Base-by-base conservation (phyloP, 257 asterid genomes). In the Catharanthus roseus region DNA sequence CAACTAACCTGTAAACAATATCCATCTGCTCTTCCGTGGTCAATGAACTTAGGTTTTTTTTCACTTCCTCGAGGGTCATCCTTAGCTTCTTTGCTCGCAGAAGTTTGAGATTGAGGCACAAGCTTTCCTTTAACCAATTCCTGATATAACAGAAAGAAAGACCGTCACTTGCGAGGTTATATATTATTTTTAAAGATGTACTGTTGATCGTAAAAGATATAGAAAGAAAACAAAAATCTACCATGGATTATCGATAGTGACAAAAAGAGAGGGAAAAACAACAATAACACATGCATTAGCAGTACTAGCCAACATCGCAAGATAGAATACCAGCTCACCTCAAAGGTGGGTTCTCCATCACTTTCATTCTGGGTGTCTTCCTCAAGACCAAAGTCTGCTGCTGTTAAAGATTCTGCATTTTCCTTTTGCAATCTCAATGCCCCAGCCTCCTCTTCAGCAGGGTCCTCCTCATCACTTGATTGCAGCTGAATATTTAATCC, bases 11-110 rank as follows among this genome's bases (percentile, higher is more conserved):
- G 78, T 79, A 80, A 69, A 93, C 88, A 26, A 85, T 86, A 85
- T 86, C 95, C 96, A 91, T 91, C 66, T 91, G 96, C 81, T 93
- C 99, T 83, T 93, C 97, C 79, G 70, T 82, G 12, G 97, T 85
- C 72, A 93, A 76, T 49, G 95, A 87, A 81, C 80, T 85, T 63
- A 85, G 55, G 82, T 93, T 95, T 84, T 87, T 91, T 86, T 78
- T 81, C 73, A 93, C 86, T 77, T 85, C 72, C 85, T 85, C 91
- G 88, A 67, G 81, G 74, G 74, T 78, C 95, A 70, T 78, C 81
- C 70, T 79, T 80, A 67, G 47, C 72, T 76, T 75, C 87, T 79
- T 77, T 84, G 36, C 82, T 83, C 29, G 69, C 62, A 73, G 83
- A 75, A 79, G 75, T 74, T 76, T 80, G 82, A n/a, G n/a, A n/a